Evolutionary conservation across 176 grass and related monocot species (phyloP).

Genomic region (Miscanthus lutarioriparius): DNA sequence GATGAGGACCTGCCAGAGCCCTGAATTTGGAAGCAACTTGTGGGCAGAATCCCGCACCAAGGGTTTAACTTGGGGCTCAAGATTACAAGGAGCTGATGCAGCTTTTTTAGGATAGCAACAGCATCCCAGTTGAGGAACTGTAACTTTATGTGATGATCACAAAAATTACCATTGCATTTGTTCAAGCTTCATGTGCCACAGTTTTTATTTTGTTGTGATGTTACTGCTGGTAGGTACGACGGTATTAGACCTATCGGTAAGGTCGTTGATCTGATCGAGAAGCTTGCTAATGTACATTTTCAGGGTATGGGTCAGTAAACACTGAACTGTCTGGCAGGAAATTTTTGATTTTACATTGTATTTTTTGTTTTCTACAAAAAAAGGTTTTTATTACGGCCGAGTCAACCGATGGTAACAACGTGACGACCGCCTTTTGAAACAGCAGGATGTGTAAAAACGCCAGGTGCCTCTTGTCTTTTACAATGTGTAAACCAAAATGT

Average conservation of each 20-base stretch:
- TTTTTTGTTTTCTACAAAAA: too few species aligned
- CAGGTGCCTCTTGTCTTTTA: too few species aligned
- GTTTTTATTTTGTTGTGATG: constrained; percentile 32
- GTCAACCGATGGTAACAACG: too few species aligned
- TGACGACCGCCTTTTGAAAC: too few species aligned
- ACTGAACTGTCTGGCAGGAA: not conserved
- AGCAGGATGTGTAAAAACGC: too few species aligned
- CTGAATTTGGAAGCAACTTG: constrained; percentile 25
- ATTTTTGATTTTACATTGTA: too few species aligned
- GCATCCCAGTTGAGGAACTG: constrained; percentile 44
- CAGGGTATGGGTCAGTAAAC: not conserved
- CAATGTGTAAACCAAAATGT: too few species aligned
- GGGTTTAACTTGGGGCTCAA: constrained; percentile 5
- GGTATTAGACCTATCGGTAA: not conserved
- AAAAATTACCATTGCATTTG: constrained; percentile 23
- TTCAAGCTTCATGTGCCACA: constrained; percentile 20
- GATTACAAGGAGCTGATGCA: constrained; percentile 43
- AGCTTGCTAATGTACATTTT: not conserved
- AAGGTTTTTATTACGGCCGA: too few species aligned
- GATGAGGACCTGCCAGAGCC: constrained; percentile 19
- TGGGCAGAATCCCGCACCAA: constrained; percentile 9
- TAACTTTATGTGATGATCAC: constrained; percentile 33
- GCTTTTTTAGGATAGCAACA: constrained; percentile 48
- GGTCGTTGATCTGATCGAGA: not conserved
- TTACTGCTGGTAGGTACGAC: not conserved